Base-by-base conservation (phyloP, 768 basidiomycete genomes). In the Leccinum subgranulosum region DNA sequence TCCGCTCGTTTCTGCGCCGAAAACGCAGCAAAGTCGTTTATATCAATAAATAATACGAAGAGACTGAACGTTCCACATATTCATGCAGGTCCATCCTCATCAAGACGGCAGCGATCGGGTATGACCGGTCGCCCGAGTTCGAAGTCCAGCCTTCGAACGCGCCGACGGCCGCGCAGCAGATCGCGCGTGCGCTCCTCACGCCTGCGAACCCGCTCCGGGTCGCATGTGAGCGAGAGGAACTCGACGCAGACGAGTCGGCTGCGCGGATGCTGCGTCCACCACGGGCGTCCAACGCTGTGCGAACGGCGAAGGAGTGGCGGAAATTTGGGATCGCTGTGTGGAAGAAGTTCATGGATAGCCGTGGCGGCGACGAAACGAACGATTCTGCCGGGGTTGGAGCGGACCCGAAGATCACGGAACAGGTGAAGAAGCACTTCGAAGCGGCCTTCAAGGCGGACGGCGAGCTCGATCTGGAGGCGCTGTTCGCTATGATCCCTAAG, bases 81-180 rank as follows among this genome's bases (percentile, higher is more conserved):
- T 7, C 25, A 33, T 60, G 84, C 36, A 45, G 83, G 10, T 73
- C 78, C 1, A 83, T 86, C 50, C 72, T 85, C 21, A 80, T 86
- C 52, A 73, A 72, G 25, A 75, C 75, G 5, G 84, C 85, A 0
- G 66, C 65, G 11, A 69, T 81, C 17, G 85, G 83, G 4, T 85
- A 83, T 55, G 76, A 66, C 2, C 75, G 70, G 2, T 25, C 61
- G 11, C 81, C 83, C 4, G 74, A 76, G 10, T 85, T 82, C 62
- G 73, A 75, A 53, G 59, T 80, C 9, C 64, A 70, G 14, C 79
- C 83, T 4, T 74, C 73, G 0, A 75, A 75, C 11, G 77, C 84
- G 57, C 75, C 75, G 6, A 70, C 72, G 14, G 66, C 71, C 48
- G 61, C 65, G 11, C 73, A 77, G 60, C 74, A 81, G 39, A 79